A percentile compares a stretch with the other conserved stretches of the same genome.
Evolutionary conservation across 2,329 filamentous ascomycete genomes (phyloP).

Genomic region (Aureobasidium sp.): DNA sequence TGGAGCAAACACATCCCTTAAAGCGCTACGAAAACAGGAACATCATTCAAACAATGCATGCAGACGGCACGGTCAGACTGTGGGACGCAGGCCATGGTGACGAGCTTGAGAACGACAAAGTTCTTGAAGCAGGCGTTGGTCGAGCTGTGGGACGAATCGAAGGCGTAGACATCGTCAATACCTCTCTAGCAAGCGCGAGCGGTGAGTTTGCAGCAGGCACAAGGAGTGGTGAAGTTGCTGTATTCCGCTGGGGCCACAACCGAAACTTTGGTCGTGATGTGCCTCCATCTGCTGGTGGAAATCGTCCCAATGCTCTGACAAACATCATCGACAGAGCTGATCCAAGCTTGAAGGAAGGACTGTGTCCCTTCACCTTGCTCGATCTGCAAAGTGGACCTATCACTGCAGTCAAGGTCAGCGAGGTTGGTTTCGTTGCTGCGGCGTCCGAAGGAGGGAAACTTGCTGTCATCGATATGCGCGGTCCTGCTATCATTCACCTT

Average conservation of each 20-base stretch:
- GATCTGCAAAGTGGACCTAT: slow-evolving; percentile 78
- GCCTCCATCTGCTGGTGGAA: slow-evolving; percentile 42
- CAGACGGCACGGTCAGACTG: slow-evolving; percentile 81
- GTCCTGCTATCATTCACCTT: slow-evolving; percentile 75
- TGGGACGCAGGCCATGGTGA: slow-evolving; percentile 92
- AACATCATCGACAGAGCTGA: slow-evolving; percentile 70
- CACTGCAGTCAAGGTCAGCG: slow-evolving; percentile 73
- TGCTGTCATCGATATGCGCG: slow-evolving; percentile 78
- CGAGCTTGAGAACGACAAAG: slow-evolving; percentile 77
- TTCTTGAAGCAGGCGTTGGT: slow-evolving; percentile 80
- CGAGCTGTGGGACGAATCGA: slow-evolving; percentile 73
- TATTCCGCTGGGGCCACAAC: slow-evolving; percentile 87
- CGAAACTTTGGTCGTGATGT: slow-evolving; percentile 60
- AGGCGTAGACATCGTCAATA: slow-evolving; percentile 67
- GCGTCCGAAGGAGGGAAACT: slow-evolving; percentile 79
- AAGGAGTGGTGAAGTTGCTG: slow-evolving; percentile 70
- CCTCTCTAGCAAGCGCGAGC: slow-evolving; percentile 71
- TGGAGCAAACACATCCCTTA: slow-evolving; percentile 59
- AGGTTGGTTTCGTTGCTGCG: slow-evolving; percentile 83
- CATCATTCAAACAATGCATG: slow-evolving; percentile 78
- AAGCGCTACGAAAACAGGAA: slow-evolving; percentile 78
- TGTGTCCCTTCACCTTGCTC: slow-evolving; percentile 73
- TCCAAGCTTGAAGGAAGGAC: slow-evolving; percentile 64
- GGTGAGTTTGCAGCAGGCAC: slow-evolving; percentile 82
- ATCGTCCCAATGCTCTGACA: slow-evolving; percentile 50